phyloP scores from a whole-genome alignment of 1,284 basidiomycete species.

The Trametes hirsuta region DNA sequence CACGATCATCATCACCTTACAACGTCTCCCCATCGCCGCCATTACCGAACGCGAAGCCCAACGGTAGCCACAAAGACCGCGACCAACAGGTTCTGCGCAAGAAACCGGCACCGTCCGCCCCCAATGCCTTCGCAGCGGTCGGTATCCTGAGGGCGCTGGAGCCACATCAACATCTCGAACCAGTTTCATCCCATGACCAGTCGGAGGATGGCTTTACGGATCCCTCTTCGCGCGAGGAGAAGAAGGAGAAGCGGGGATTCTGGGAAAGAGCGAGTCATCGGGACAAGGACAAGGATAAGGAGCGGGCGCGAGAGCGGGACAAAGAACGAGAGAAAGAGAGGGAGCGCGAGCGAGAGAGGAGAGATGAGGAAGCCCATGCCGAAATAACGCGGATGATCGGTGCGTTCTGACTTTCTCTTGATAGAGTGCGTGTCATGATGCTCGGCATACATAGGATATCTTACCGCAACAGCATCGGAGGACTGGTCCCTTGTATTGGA shows the following conservation, averaged over 20 bases:
- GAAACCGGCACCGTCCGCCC: slow-evolving; percentile 31
- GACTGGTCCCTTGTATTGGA: slow-evolving; percentile 80
- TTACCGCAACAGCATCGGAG: slow-evolving; percentile 75
- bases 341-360: slow-evolving; percentile 42
- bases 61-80: slow-evolving; percentile 24
- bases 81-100: slow-evolving; percentile 35
- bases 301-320: slow-evolving; percentile 26
- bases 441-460: slow-evolving; percentile 51
- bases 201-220: slow-evolving; percentile 36
- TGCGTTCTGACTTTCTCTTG: slow-evolving; percentile 29
- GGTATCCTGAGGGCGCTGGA: slow-evolving; percentile 64
- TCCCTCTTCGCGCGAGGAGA: slow-evolving; percentile 41
- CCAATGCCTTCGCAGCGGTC: slow-evolving; percentile 43
- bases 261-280: slow-evolving; percentile 49
- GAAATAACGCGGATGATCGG: slow-evolving; percentile 75
- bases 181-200: slow-evolving; percentile 21
- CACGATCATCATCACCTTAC: slow-evolving; percentile 45
- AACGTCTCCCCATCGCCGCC: slow-evolving; percentile 34
- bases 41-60: slow-evolving; percentile 25
- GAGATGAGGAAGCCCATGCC: slow-evolving; percentile 47
- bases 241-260: slow-evolving; percentile 52
- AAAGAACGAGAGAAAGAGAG: slow-evolving; percentile 40
- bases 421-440: neutral
- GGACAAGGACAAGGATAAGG: slow-evolving; percentile 31
- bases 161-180: slow-evolving; percentile 43